Evolutionary conservation across 192 early-diverging fungal genomes (phyloP).

Genomic region (Linnemannia hyalina): DNA sequence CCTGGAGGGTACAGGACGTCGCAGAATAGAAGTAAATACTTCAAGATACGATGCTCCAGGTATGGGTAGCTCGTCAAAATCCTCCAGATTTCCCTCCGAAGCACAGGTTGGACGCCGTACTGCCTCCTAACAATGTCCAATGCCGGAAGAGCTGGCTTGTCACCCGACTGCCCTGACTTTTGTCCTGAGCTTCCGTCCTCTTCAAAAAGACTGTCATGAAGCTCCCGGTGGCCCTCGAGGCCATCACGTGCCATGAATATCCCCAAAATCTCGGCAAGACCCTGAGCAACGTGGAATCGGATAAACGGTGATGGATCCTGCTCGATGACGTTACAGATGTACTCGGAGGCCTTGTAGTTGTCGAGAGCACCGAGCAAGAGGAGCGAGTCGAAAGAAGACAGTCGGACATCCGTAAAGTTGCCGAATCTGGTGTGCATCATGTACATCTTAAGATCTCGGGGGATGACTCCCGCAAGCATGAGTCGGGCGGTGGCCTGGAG

Average conservation of each 20-base stretch:
- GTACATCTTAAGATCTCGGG: constrained; percentile 78
- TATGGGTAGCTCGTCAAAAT: constrained; percentile 44
- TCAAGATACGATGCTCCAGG: constrained; percentile 69
- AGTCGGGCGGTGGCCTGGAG: constrained; percentile 80
- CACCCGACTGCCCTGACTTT: neutral
- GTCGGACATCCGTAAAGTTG: constrained; percentile 78
- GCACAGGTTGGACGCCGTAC: constrained; percentile 42
- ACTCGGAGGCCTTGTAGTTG: constrained; percentile 58
- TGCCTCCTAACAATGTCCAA: constrained; percentile 31
- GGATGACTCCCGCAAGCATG: constrained; percentile 75
- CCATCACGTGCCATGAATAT: constrained; percentile 56
- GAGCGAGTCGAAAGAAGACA: constrained; percentile 81
- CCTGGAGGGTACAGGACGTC: constrained; percentile 74
- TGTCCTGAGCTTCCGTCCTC: constrained; percentile 56
- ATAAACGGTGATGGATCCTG: constrained; percentile 75
- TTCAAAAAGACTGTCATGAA: constrained; percentile 61
- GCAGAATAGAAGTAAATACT: constrained; percentile 72
- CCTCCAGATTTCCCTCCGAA: constrained; percentile 40
- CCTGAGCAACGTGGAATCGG: constrained; percentile 66
- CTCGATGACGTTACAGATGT: constrained; percentile 71
- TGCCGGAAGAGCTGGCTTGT: constrained; percentile 30
- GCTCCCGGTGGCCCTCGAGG: constrained; percentile 6
- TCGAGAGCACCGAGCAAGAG: constrained; percentile 78
- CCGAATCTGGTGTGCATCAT: constrained; percentile 80
- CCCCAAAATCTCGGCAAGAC: constrained; percentile 61